Percentiles rank a stretch among this genome's conserved stretches.
Evolutionary conservation across 2,329 filamentous ascomycete species (phyloP).

Genomic region (Diplodia mutila): DNA sequence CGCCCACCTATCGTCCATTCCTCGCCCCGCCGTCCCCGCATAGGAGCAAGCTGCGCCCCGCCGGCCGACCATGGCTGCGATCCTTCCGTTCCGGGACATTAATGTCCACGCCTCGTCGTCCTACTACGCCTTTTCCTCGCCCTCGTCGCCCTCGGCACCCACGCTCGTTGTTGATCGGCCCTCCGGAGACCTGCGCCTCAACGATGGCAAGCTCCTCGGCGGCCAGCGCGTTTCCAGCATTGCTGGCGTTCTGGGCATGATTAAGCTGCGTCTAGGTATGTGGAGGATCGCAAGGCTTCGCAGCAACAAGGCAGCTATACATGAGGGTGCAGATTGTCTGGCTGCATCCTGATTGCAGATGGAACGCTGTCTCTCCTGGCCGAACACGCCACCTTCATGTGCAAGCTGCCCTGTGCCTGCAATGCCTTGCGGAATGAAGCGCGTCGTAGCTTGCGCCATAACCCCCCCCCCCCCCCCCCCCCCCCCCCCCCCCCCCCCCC

Average conservation of each 20-base stretch:
- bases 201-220: conserved; percentile 74
- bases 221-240: conserved; percentile 90
- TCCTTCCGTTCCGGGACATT: conserved; percentile 87
- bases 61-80: conserved; percentile 49
- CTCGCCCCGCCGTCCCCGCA: not conserved
- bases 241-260: conserved; percentile 89
- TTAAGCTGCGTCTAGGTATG: conserved; percentile 87
- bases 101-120: conserved; percentile 91
- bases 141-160: conserved; percentile 86
- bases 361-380: not conserved
- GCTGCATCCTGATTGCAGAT: not conserved
- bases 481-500: too few species aligned
- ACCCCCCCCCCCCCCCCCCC: too few species aligned
- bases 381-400: not conserved
- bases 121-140: conserved; percentile 95
- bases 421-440: conserved; percentile 2
- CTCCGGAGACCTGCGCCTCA: conserved; percentile 84
- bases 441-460: not conserved
- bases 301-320: not conserved
- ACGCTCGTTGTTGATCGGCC: conserved; percentile 89
- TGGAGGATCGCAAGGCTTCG: not conserved
- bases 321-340: not conserved
- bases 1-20: not conserved
- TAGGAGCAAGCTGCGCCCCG: not conserved
- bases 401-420: conserved; percentile 30